A percentile compares a stretch with the other conserved stretches of the same genome.
phyloP scores from a whole-genome alignment of 495 filamentous ascomycete species.

The Copromyces sp. region DNA sequence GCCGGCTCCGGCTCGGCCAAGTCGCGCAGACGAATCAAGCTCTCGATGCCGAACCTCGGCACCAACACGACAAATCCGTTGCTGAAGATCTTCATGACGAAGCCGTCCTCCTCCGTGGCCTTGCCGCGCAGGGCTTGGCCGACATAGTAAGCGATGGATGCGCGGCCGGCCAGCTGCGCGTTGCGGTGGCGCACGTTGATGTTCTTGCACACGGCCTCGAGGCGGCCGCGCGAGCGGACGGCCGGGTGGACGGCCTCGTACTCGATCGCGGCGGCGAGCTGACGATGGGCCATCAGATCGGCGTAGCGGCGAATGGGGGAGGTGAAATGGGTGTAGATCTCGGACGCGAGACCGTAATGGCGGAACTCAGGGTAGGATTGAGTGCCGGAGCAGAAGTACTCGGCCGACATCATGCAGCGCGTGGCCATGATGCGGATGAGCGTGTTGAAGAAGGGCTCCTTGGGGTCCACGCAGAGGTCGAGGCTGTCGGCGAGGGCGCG shows the following conservation, averaged over 20 bases:
- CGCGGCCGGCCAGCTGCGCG: slow-evolving; percentile 86
- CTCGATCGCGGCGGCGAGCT: slow-evolving; percentile 88
- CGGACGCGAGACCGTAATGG: slow-evolving; percentile 88
- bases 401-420: slow-evolving; percentile 96
- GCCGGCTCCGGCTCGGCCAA: slow-evolving; percentile 66
- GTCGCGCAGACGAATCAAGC: slow-evolving; percentile 75
- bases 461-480: slow-evolving; percentile 67
- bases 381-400: slow-evolving; percentile 92
- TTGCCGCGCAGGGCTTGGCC: slow-evolving; percentile 87
- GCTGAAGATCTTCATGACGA: slow-evolving; percentile 91
- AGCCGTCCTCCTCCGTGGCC: slow-evolving; percentile 76
- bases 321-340: slow-evolving; percentile 99
- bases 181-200: slow-evolving; percentile 97
- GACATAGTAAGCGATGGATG: slow-evolving; percentile 93
- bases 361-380: slow-evolving; percentile 89
- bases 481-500: slow-evolving; percentile 85
- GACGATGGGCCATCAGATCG: slow-evolving; percentile 84
- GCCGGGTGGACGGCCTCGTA: slow-evolving; percentile 77
- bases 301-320: slow-evolving; percentile 95
- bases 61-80: slow-evolving; percentile 97
- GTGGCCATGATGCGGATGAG: slow-evolving; percentile 94
- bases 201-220: slow-evolving; percentile 92
- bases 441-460: slow-evolving; percentile 98
- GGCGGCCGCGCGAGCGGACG: slow-evolving; percentile 63
- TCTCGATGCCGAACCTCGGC: slow-evolving; percentile 89